These are phyloP conservation scores for Mycena haematopus DNA, from an alignment of 768 basidiomycete genomes.

Conservation along the genomic window DNA sequence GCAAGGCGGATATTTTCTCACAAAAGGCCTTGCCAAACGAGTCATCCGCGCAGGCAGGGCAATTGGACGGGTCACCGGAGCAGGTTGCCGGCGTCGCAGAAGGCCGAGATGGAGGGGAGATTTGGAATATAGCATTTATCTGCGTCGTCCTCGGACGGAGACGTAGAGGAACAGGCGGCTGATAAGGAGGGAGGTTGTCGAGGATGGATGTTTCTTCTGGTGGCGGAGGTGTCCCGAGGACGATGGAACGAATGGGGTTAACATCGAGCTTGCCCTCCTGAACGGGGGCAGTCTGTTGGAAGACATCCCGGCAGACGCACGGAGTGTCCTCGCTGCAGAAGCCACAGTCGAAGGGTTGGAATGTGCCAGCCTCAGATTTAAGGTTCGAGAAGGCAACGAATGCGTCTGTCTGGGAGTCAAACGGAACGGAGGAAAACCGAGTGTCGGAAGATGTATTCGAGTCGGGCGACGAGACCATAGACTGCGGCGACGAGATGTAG, in stretches of 20 bases:
- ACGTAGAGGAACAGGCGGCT: constrained; percentile 83
- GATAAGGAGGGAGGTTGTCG: constrained; percentile 79
- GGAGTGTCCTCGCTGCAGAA: constrained; percentile 74
- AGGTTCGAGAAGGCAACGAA: constrained; percentile 38
- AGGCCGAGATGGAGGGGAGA: constrained; percentile 40
- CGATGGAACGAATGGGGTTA: constrained; percentile 34
- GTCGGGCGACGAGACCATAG: constrained; percentile 59
- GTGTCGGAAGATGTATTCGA: constrained; percentile 44
- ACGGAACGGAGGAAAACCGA: constrained; percentile 40
- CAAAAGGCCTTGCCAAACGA: constrained; percentile 90
- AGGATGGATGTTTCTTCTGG: constrained; percentile 61
- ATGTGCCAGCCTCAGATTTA: constrained; percentile 34
- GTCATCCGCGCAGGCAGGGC: constrained; percentile 85
- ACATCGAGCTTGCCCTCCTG: constrained; percentile 29
- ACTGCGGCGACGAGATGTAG: constrained; percentile 51
- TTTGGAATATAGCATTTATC: constrained; percentile 60
- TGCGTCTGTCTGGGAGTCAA: constrained; percentile 41
- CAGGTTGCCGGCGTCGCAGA: constrained; percentile 52
- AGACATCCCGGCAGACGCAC: constrained; percentile 81
- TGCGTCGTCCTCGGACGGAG: constrained; percentile 49
- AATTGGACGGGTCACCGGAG: constrained; percentile 88
- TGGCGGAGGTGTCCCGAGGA: constrained; percentile 34
- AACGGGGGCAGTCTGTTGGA: constrained; percentile 51
- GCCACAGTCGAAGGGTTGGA: constrained; percentile 69
- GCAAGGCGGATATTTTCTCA: constrained; percentile 59